phyloP scores from a whole-genome alignment of 2,329 filamentous ascomycete species.

The Aspergillus sp. region DNA sequence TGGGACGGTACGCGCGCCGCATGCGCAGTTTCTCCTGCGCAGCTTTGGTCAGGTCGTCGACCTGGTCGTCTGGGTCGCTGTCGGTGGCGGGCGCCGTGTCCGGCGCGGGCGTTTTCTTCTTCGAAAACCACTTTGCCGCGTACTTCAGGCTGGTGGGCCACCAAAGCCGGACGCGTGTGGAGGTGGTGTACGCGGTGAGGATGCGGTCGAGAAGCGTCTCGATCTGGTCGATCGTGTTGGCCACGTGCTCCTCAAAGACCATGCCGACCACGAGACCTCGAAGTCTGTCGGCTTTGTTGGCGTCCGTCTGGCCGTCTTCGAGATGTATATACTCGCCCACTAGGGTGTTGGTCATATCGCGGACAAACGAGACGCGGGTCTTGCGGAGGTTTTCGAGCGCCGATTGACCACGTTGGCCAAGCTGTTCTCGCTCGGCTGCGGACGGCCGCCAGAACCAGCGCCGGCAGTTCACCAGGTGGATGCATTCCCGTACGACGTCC shows the following conservation, averaged over 20 bases:
- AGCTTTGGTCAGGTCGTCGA: slow-evolving; percentile 32
- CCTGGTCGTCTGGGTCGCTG: slow-evolving; percentile 22
- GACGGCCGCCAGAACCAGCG: slow-evolving; percentile 27
- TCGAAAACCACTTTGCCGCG: slow-evolving; percentile 39
- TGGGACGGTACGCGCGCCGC: slow-evolving; percentile 29
- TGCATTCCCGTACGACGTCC: slow-evolving; percentile 20
- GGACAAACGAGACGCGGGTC: slow-evolving; percentile 22
- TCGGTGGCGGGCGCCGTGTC: slow-evolving; percentile 13
- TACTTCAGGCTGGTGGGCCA: slow-evolving; percentile 41
- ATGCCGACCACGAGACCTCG: slow-evolving; percentile 46
- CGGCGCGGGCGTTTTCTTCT: slow-evolving; percentile 24
- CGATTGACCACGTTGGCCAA: slow-evolving; percentile 18
- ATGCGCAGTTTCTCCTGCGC: slow-evolving; percentile 38
- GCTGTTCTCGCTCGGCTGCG: slow-evolving; percentile 15
- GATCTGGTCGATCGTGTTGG: slow-evolving; percentile 4
- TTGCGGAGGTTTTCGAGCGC: slow-evolving; percentile 24
- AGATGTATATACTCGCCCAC: slow-evolving; percentile 16
- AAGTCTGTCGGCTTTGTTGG: slow-evolving; percentile 27
- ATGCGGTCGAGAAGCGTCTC: slow-evolving; percentile 35
- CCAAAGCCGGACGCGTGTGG: slow-evolving; percentile 41
- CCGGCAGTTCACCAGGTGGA: slow-evolving; percentile 27
- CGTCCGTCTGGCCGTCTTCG: slow-evolving; percentile 8
- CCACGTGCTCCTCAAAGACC: slow-evolving; percentile 48
- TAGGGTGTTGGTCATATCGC: slow-evolving; percentile 41
- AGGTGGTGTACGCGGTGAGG: slow-evolving; percentile 33